Evolutionary conservation across 169 alveolate genomes (phyloP).

Genomic region (Plasmodium berghei): DNA sequence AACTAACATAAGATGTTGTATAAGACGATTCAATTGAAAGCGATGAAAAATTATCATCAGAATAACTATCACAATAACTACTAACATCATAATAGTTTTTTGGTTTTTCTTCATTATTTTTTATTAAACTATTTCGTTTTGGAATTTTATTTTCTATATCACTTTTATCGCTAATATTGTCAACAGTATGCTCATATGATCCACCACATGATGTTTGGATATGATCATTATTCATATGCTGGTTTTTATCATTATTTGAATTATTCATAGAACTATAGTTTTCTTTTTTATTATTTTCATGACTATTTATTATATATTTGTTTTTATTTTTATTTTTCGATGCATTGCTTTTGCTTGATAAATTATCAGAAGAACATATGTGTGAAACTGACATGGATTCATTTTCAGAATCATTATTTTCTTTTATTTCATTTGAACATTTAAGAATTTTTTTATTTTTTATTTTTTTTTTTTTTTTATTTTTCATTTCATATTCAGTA

Average conservation of each 20-base stretch:
- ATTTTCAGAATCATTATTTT: constrained; percentile 13
- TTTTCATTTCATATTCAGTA: constrained; percentile 39
- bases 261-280: constrained; percentile 2
- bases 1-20: constrained; percentile 39
- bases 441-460: constrained; percentile 66
- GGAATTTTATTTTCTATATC: not conserved
- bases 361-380: constrained; percentile 36
- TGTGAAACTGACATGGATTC: constrained; percentile 24
- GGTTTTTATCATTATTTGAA: too few relatives aligned
- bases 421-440: constrained; percentile 29
- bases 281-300: not conserved
- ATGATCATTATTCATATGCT: too few relatives aligned
- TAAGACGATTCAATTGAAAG: constrained; percentile 70
- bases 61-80: constrained; percentile 12
- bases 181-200: not conserved
- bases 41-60: constrained; percentile 61
- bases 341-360: constrained; percentile 17
- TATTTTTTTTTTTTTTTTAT: constrained; percentile 41
- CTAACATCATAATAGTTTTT: constrained; percentile 18
- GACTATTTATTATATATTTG: not conserved
- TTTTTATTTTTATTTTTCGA: constrained; percentile 7
- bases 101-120: not conserved
- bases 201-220: not conserved
- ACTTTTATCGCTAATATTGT: not conserved
- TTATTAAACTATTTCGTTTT: constrained; percentile 6